phyloP scores from a whole-genome alignment of 2,329 filamentous ascomycete genomes.

The Cordyceps farinosa region DNA sequence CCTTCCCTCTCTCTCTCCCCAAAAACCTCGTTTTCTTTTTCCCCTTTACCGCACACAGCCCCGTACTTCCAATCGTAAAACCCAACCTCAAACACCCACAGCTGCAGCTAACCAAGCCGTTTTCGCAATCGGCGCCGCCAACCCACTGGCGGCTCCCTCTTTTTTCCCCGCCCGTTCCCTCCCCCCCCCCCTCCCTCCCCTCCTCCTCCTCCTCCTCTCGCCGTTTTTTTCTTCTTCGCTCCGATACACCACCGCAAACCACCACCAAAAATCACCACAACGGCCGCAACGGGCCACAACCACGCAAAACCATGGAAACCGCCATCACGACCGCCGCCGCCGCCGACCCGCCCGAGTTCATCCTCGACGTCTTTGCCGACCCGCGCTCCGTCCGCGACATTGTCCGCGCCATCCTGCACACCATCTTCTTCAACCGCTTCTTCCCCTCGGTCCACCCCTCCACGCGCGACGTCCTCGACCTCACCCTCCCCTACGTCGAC shows the following conservation, averaged over 20 bases:
- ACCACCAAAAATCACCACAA: background rate
- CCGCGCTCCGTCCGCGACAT: slow-evolving; percentile 86
- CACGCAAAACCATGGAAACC: slow-evolving; percentile 39
- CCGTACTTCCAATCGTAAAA: no score
- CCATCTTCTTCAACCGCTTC: slow-evolving; percentile 98
- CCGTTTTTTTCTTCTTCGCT: background rate
- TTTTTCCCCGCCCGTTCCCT: no score
- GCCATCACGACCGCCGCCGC: background rate
- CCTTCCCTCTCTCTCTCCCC: background rate
- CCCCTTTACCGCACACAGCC: no score
- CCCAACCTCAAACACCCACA: no score
- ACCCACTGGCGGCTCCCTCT: no score
- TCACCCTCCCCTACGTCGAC: slow-evolving; percentile 84
- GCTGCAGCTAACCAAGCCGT: no score
- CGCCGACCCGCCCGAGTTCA: slow-evolving; percentile 72
- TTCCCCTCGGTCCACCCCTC: slow-evolving; percentile 81
- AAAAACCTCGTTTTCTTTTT: no score
- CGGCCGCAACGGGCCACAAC: no score
- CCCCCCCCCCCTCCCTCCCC: background rate
- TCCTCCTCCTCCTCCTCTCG: background rate
- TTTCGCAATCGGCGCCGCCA: no score
- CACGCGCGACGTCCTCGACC: slow-evolving; percentile 84
- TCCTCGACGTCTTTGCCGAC: slow-evolving; percentile 90
- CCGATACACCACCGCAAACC: background rate
- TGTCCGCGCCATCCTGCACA: slow-evolving; percentile 89